Evolutionary conservation across 192 early-diverging fungal genomes (phyloP).

Genomic region (Linnemannia schmuckeri): DNA sequence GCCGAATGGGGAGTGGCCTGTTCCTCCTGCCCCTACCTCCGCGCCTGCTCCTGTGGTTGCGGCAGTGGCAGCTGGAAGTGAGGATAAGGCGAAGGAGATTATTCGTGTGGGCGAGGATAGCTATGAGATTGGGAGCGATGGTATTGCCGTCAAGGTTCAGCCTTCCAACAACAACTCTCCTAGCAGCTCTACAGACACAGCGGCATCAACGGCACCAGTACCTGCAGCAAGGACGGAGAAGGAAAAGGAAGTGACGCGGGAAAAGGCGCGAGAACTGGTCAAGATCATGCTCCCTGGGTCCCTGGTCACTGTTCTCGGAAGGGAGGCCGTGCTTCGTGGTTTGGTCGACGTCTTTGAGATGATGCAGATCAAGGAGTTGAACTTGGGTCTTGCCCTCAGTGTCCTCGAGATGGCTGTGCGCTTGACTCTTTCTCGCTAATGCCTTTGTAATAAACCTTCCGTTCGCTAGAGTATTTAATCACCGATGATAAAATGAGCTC

Average conservation of each 20-base stretch:
- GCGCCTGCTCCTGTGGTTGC: background rate
- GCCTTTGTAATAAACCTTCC: background rate
- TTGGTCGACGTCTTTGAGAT: conserved; percentile 52
- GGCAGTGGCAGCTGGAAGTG: background rate
- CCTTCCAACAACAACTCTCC: background rate
- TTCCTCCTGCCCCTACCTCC: background rate
- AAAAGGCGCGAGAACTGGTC: conserved; percentile 45
- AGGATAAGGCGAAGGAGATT: background rate
- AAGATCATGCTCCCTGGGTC: conserved; percentile 50
- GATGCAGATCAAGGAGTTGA: conserved; percentile 54
- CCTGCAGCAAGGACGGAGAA: conserved; percentile 2
- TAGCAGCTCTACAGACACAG: background rate
- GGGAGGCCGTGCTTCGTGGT: conserved; percentile 38
- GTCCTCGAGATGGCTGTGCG: conserved; percentile 50
- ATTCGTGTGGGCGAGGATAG: conserved; percentile 19
- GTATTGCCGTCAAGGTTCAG: conserved; percentile 33
- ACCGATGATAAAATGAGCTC: too few species aligned
- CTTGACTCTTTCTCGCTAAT: conserved; percentile 28
- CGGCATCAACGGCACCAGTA: background rate
- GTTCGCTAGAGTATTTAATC: too few species aligned
- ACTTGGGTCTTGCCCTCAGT: conserved; percentile 47
- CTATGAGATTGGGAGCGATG: conserved; percentile 32
- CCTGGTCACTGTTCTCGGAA: conserved; percentile 35
- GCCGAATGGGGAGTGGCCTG: conserved; percentile 51
- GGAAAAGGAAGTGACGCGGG: conserved; percentile 42